Evolutionary conservation across 345 rosid species (phyloP).

Genomic region (Syzygium jambos): DNA sequence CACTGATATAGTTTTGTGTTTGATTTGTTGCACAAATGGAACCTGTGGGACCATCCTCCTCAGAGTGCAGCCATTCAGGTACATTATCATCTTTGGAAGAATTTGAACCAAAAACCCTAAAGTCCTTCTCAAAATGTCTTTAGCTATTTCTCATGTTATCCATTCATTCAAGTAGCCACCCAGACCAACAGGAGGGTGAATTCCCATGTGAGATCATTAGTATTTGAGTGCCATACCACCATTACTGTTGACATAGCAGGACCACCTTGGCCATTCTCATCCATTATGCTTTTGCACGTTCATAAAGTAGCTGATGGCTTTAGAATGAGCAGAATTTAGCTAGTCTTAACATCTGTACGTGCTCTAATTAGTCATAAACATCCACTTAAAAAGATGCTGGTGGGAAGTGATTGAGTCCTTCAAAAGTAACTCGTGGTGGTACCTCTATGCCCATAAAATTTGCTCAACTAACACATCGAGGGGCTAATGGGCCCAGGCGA

Average conservation of each 20-base stretch:
- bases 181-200: not conserved
- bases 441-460: not conserved
- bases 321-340: not conserved
- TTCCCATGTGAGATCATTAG: not conserved
- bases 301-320: not conserved
- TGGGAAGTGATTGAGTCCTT: not conserved
- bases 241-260: not conserved
- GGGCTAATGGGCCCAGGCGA: not conserved
- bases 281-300: not conserved
- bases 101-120: not conserved
- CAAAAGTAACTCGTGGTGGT: not conserved
- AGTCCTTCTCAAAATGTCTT: not conserved
- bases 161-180: not conserved
- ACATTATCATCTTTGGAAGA: not conserved
- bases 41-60: constrained; percentile 9
- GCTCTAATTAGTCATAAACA: not conserved
- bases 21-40: constrained; percentile 2
- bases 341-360: not conserved
- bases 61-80: constrained; percentile 93
- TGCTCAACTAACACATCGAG: not conserved
- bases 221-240: not conserved
- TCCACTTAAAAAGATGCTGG: not conserved
- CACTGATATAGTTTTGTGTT: not conserved
- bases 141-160: not conserved
- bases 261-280: not conserved